Evolutionary conservation across 148 eudicot genomes (phyloP), one percentile per base, ranked within the genome.

Genomic region (Rhododendron mucronatum): DNA sequence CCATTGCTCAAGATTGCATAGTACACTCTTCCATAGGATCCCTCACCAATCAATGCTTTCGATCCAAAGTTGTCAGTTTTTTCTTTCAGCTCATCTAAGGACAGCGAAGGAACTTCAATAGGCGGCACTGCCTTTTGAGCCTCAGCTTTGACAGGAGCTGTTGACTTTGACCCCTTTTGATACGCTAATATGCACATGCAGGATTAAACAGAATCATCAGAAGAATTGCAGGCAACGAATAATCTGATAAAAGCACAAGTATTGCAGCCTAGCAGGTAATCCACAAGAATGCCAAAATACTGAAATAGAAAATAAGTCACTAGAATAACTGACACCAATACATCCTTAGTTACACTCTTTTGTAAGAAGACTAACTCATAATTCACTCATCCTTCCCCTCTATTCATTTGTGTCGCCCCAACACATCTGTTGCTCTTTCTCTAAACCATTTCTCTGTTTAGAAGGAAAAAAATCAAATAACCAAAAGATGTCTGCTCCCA

Each of bases 11-110:
- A 87, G 23, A 85, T 84, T 79, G 95, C 98, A 76, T 87, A 94
- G 82, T 94, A 96, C 50, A 96, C 99, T 84, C 98, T 89, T 26
- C 99, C 98, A 87, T 95, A 95, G 47, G 98, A 96, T 69, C 98
- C 98, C 89, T 96, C 98, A 65, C 98, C 98, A 85, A 96, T 94
- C 86, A 95, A 89, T 77, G 97, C 92, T 88, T 87, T 91, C 47
- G 97, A 90, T 79, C 98, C 98, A 85, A 94, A 95, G 83, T 94
- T 93, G 61, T 92, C 94, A 9, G 98, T 95, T 86, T 91, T 91
- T 84, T 93, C 97, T 86, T 91, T 92, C 74, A 95, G 89, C 87
- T 95, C 98, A 53, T 91, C 97, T 80, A 93, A 90, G 65, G 97
- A 88, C 76, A 95, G 88, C 50, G 89, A 85, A 81, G 97, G 95